These are phyloP conservation scores for Senna siamea DNA, from an alignment of 306 rosid species.

Conservation along the genomic window DNA sequence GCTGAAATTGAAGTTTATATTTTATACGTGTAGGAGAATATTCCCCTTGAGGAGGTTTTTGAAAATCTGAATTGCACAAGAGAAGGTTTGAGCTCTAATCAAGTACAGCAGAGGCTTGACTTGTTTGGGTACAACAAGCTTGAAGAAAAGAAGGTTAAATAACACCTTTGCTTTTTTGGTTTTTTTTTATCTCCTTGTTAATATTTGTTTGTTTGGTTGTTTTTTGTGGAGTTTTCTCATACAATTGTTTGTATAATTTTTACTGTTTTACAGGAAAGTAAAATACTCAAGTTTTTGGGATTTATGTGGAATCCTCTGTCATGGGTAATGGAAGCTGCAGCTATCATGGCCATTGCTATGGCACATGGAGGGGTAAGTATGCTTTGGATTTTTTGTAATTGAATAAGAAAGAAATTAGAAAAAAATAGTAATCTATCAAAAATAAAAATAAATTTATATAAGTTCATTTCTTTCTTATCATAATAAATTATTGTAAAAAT, in stretches of 20 bases:
- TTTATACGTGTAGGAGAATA: conserved; percentile 61
- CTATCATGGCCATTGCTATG: conserved; percentile 68
- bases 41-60: conserved; percentile 69
- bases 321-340: conserved; percentile 88
- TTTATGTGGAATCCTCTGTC: conserved; percentile 86
- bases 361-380: conserved; percentile 69
- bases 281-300: conserved; percentile 64
- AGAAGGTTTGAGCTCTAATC: conserved; percentile 60
- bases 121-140: conserved; percentile 73
- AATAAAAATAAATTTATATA: too few relatives aligned
- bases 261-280: conserved; percentile 55
- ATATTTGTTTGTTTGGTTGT: background rate
- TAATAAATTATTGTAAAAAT: too few relatives aligned
- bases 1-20: conserved; percentile 36
- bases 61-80: conserved; percentile 57
- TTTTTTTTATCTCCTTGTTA: background rate
- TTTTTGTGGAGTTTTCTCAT: background rate
- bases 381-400: too few relatives aligned
- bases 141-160: conserved; percentile 70
- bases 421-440: too few relatives aligned
- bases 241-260: background rate
- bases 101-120: conserved; percentile 57
- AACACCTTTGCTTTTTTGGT: background rate
- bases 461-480: too few relatives aligned
- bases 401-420: too few relatives aligned